Conservation (phyloP, 2,329 filamentous ascomycete genomes). For the Mycosphaerella arachidis region DNA sequence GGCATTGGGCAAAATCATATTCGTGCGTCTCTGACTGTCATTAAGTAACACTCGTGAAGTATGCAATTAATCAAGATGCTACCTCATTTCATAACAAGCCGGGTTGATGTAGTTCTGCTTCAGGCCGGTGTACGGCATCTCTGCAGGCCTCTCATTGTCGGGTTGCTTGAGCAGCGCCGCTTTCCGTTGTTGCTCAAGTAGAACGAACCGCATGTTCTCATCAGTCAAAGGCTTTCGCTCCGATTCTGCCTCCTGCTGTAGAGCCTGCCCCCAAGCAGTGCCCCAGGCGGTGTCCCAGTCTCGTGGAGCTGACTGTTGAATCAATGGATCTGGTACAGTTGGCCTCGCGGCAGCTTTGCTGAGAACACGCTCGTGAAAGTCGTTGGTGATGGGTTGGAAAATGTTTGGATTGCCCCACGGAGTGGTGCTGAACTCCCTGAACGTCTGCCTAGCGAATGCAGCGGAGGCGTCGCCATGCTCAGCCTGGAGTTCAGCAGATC, state of each 20-base stretch:
- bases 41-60: too few species aligned
- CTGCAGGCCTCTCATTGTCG: background rate
- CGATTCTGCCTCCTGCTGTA: background rate
- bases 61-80: background rate
- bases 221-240: too few species aligned
- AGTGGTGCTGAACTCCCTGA: background rate
- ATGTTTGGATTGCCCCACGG: background rate
- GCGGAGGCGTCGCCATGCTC: background rate
- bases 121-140: background rate
- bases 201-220: too few species aligned
- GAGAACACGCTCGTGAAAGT: background rate
- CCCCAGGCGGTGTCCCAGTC: background rate
- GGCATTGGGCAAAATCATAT: too few species aligned
- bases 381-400: background rate
- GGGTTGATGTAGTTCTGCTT: conserved; percentile 3
- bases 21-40: too few species aligned
- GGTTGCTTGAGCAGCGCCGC: too few species aligned
- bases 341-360: background rate
- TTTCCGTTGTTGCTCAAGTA: too few species aligned
- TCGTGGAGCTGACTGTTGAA: background rate
- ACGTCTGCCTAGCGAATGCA: background rate
- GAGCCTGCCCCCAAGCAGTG: background rate
- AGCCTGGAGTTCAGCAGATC: background rate
- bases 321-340: background rate
- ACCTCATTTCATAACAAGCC: conserved; percentile 1